Evolutionary conservation across 1,139 yeast species (phyloP), one percentile per base, ranked within the genome.

Genomic region (Hemisphaericaspora lyxosophila): DNA sequence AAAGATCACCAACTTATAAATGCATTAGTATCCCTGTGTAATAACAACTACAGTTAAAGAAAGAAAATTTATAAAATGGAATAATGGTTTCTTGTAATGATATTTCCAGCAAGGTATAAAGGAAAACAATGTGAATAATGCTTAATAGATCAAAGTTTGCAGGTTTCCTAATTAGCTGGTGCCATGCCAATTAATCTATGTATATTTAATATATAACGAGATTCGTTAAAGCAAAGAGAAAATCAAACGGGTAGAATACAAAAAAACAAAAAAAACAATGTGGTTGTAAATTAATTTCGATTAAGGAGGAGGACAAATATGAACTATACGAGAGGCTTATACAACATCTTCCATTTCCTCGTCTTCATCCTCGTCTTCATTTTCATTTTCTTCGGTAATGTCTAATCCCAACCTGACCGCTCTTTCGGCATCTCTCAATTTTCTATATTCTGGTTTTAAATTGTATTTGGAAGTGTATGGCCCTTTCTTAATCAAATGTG

Each of bases 401-500:
- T 52, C 64, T 34, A 64, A 51, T 9, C 85, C 86, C 33, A 79
- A 60, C 36, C 79, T 73, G 9, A 76, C 85, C 18, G 83, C 84
- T 58, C 87, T 75, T 58, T 84, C 92, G 13, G 82, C 87, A 51
- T 84, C 90, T 53, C 87, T 78, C 54, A 82, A 70, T 55, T 82
- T 82, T 63, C 84, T 86, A 62, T 86, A 92, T 62, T 92, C 98
- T 6, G 90, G 92, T 64, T 86, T 87, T 55, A 92, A 69, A 40
- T 89, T 83, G 64, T 90, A 92, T 61, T 87, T 90, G 56, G 90
- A 76, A 2, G 97, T 95, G 57, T 90, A 90, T 1, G 98, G 97
- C 15, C 99, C 99, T 60, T 88, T 88, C 57, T 92, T 89, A 52
- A 86, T 90, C 54, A 92, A 73, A 32, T 80, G 77, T 1, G 98